Conservation (phyloP, 192 early-diverging fungal genomes). For the Cetraspora pellucida region DNA sequence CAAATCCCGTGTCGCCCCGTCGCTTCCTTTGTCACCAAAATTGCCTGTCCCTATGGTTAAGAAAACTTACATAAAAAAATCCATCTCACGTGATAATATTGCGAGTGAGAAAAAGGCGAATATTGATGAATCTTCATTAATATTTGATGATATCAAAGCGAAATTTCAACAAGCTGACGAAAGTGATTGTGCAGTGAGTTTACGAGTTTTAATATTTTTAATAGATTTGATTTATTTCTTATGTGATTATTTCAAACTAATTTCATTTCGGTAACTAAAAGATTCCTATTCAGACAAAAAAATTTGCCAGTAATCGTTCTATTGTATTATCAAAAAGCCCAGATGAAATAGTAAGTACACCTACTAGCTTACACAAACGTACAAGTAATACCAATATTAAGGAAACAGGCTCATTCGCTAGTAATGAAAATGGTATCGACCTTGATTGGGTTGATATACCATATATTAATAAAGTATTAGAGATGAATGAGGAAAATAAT, state of each 20-base stretch:
- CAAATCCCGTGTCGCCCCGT: background rate
- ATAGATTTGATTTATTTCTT: background rate
- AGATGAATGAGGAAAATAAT: no score
- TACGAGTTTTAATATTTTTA: background rate
- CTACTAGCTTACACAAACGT: background rate
- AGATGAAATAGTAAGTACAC: background rate
- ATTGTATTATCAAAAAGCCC: background rate
- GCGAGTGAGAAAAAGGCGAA: background rate
- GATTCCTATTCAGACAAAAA: background rate
- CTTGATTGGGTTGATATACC: no score
- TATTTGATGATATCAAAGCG: conserved; percentile 28
- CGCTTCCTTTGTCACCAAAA: conserved; percentile 15
- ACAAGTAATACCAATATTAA: background rate
- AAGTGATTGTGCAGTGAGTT: background rate
- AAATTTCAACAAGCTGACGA: conserved; percentile 25
- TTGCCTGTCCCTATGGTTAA: background rate
- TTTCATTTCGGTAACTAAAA: background rate
- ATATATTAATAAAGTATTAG: no score
- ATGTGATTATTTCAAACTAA: background rate
- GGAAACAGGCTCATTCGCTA: background rate
- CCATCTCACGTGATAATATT: background rate
- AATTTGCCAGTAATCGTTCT: background rate
- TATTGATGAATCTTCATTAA: conserved; percentile 22
- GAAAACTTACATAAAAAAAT: background rate
- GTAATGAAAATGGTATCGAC: no score